A percentile compares a stretch with the other conserved stretches of the same genome.
Evolutionary conservation across 768 basidiomycete genomes (phyloP).

Genomic region (Tylopilus sp.): DNA sequence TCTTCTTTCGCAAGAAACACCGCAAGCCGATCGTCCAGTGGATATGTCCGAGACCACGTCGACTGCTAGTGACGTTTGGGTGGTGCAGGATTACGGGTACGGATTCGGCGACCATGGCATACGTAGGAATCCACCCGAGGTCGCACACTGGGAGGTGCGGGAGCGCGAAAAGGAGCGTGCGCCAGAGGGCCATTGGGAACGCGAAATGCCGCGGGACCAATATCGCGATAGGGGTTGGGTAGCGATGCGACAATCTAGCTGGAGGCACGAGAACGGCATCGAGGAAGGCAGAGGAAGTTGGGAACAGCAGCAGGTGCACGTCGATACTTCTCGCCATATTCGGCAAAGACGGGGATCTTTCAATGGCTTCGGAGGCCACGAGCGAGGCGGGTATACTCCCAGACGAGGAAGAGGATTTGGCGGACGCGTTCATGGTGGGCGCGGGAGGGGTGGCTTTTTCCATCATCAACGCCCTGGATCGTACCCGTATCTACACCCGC

Average conservation of each 20-base stretch:
- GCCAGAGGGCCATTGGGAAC: slow-evolving; percentile 13
- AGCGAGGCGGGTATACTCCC: slow-evolving; percentile 27
- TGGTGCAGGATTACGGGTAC: slow-evolving; percentile 61
- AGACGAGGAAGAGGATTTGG: slow-evolving; percentile 37
- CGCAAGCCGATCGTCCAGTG: slow-evolving; percentile 1
- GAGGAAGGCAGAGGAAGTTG: slow-evolving; percentile 22
- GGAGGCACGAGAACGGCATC: slow-evolving; percentile 25
- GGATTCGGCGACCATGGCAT: slow-evolving; percentile 54
- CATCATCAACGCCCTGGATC: slow-evolving; percentile 34
- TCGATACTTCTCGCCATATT: slow-evolving; percentile 14
- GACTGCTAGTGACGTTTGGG: slow-evolving; percentile 39
- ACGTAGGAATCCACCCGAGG: slow-evolving; percentile 30
- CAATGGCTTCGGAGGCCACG: slow-evolving; percentile 29
- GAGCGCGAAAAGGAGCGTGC: slow-evolving; percentile 23
- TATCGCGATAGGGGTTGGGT: slow-evolving; percentile 19
- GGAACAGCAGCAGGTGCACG: slow-evolving; percentile 20
- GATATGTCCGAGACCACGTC: slow-evolving; percentile 15
- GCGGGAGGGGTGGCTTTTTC: slow-evolving; percentile 31
- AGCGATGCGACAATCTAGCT: slow-evolving; percentile 15
- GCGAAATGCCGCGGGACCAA: slow-evolving; percentile 12
- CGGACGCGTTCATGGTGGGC: slow-evolving; percentile 37
- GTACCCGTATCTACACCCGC: slow-evolving; percentile 29
- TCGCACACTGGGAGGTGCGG: slow-evolving; percentile 29
- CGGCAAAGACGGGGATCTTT: slow-evolving; percentile 35
- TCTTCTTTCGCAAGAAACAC: background rate